Conservation (phyloP, 257 asterid genomes). For the Capsicum baccatum region DNA sequence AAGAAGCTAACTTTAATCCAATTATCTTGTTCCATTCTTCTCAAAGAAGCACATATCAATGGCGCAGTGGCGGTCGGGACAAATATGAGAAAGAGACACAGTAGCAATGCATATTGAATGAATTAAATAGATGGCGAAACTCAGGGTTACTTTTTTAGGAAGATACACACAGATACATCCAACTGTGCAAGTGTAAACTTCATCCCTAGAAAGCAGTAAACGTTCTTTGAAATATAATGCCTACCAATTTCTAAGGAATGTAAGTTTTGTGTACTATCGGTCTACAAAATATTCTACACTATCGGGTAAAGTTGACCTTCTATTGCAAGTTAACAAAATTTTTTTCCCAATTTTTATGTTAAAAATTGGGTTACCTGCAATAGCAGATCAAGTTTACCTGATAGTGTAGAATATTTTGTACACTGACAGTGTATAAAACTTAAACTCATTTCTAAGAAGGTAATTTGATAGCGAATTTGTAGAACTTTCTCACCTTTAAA, state of each 20-base stretch:
- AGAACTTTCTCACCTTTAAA: slow-evolving; percentile 62
- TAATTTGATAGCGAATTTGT: background rate
- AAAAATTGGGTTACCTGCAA: too few relatives aligned
- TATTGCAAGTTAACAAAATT: too few relatives aligned
- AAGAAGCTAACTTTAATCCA: background rate
- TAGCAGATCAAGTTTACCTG: too few relatives aligned
- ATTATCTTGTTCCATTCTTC: background rate
- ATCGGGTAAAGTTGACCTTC: too few relatives aligned
- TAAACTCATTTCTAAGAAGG: background rate
- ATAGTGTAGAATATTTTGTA: too few relatives aligned
- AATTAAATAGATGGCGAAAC: background rate
- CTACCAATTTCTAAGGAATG: background rate
- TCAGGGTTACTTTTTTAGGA: background rate
- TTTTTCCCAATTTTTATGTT: too few relatives aligned
- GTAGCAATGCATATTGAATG: background rate
- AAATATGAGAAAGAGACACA: background rate
- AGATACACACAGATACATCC: background rate
- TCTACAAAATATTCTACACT: too few relatives aligned
- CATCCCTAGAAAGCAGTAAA: background rate
- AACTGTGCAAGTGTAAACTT: background rate
- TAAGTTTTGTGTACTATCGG: too few relatives aligned
- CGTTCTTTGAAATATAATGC: background rate
- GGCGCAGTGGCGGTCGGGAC: background rate
- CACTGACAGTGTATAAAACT: too few relatives aligned
- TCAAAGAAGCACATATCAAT: background rate